Base-by-base conservation (phyloP, 2,329 filamentous ascomycete genomes). In the Curvularia spicifera region DNA sequence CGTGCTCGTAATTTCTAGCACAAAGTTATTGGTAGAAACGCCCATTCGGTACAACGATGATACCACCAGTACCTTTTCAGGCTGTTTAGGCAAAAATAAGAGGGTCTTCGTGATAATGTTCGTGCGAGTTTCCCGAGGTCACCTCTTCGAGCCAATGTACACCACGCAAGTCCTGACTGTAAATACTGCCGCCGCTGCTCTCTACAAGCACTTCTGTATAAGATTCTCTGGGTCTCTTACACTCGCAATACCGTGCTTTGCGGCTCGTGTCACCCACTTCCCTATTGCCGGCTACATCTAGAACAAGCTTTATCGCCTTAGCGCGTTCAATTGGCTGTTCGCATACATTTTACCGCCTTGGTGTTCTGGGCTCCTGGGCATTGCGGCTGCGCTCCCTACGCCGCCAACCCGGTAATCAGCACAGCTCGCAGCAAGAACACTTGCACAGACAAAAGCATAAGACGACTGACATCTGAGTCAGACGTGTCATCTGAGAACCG, bases 311-410 rank as follows among this genome's bases (percentile, higher is more conserved):
- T 29, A 9, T 43, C 44, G 45, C 33, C 43, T 52, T 26, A 35
- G 44, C 28, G 13, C 40, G 39, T 51, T 35, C 31, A 44, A 55
- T 55, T 54, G 51, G 46, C 49, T 22, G 42, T 26, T 48, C 53
- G 50, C 48, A 22, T 40, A 54, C 18, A 43, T 60, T 53, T 48
- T 58, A 28, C 57, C 51, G 60, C 57, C 60, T 60, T 60, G 57
- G 57, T 47, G 22, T 53, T 56, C 52, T 53, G 40, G 47, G 57
- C 57, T 50, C 31, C 55, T 57, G 55, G 55, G 55, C 55, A 49
- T 54, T 57, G 15, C 20, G 53, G 51, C 53, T 60, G 22, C 52
- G 35, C 33, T 42, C 42, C 39, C 40, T 44, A 52, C 56, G 51
- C 35, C 43, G 43, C 48, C 49, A 51, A 12, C 22, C 22, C 15